phyloP scores from a whole-genome alignment of 345 rosid species.

The Luvunga scandens region DNA sequence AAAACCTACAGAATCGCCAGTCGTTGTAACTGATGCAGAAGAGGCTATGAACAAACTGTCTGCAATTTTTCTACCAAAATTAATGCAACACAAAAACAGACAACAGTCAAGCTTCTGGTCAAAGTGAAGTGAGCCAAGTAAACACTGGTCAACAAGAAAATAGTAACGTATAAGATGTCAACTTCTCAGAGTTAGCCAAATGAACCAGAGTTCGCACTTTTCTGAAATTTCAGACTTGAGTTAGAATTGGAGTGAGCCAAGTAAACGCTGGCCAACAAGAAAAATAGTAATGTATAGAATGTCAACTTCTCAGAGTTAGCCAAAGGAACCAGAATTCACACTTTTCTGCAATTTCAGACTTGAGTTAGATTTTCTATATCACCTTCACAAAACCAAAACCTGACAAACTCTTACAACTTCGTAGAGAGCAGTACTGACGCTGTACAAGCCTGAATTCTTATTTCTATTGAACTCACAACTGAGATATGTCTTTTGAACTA shows the following conservation, averaged over 20 bases:
- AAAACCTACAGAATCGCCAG: not conserved
- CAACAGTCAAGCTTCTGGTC: not conserved
- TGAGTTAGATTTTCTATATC: not conserved
- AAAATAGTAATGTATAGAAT: not conserved
- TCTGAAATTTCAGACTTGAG: not conserved
- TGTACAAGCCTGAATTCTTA: not conserved
- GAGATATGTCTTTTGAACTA: not conserved
- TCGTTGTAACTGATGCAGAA: not conserved
- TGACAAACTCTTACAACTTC: not conserved
- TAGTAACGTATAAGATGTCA: not conserved
- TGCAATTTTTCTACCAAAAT: not conserved
- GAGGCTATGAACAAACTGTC: not conserved
- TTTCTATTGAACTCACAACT: not conserved
- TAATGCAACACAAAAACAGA: not conserved
- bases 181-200: not conserved
- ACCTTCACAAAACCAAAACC: not conserved
- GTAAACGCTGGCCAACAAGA: not conserved
- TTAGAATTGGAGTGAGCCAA: not conserved
- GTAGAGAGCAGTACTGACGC: not conserved
- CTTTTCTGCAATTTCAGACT: not conserved
- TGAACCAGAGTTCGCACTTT: not conserved
- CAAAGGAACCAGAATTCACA: not conserved
- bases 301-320: not conserved
- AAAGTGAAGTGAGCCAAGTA: not conserved
- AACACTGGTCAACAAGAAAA: no score